A percentile compares a stretch with the other conserved stretches of the same genome.
These are phyloP conservation scores for Xylaria grammica DNA, from an alignment of 495 filamentous ascomycete genomes.

Conservation along the genomic window DNA sequence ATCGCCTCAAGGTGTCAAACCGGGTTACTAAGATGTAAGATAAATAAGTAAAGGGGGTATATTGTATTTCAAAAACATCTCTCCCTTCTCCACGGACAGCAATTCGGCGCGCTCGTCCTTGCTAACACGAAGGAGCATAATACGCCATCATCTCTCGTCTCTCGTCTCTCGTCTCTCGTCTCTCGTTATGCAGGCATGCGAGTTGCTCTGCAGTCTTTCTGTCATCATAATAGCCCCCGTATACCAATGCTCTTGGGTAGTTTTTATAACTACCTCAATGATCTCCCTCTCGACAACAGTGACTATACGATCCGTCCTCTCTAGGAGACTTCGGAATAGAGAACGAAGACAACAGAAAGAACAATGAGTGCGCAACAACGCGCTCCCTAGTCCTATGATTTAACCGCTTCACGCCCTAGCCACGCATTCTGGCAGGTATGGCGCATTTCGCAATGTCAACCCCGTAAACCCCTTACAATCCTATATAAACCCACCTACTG, in stretches of 20 bases:
- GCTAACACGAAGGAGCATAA: not conserved
- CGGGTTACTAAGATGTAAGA: not conserved
- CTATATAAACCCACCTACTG: not conserved
- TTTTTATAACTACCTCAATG: not conserved
- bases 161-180: conserved; percentile 22
- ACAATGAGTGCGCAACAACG: conserved; percentile 17
- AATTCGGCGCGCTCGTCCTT: not conserved
- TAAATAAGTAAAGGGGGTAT: conserved; percentile 19
- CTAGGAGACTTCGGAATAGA: not conserved
- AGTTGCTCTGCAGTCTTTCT: not conserved
- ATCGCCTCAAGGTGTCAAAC: not conserved
- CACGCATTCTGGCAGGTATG: conserved; percentile 21
- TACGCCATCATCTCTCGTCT: conserved; percentile 19
- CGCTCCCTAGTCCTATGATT: conserved; percentile 32
- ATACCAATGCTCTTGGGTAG: not conserved
- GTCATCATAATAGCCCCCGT: not conserved
- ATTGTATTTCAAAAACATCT: conserved; percentile 1
- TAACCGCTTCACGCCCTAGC: conserved; percentile 33
- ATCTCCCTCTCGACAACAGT: not conserved
- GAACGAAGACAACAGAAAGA: not conserved
- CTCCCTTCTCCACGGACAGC: not conserved
- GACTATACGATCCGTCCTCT: not conserved
- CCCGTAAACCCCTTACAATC: conserved; percentile 10
- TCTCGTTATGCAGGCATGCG: not conserved
- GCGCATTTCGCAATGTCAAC: conserved; percentile 10